A percentile compares a stretch with the other conserved stretches of the same genome.
phyloP scores from a whole-genome alignment of 2,329 filamentous ascomycete species.

The Onygenales sp. region DNA sequence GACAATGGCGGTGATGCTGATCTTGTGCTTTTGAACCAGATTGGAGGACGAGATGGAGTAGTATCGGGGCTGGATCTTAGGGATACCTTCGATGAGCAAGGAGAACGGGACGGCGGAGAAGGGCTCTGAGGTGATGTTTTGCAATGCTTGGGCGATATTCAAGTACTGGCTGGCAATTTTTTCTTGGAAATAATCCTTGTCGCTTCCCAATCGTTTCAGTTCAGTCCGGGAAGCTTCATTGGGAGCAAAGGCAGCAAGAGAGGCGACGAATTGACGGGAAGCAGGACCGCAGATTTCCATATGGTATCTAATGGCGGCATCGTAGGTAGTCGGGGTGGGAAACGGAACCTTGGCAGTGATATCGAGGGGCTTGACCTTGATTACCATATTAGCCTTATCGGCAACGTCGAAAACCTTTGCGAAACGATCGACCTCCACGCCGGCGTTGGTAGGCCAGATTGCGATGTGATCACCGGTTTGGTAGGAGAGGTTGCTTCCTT shows the following conservation, averaged over 20 bases:
- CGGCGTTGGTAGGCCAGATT: constrained; percentile 92
- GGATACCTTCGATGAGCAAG: constrained; percentile 82
- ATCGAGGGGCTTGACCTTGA: constrained; percentile 84
- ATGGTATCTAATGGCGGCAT: constrained; percentile 87
- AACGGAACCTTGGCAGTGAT: constrained; percentile 96
- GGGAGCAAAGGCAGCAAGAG: constrained; percentile 80
- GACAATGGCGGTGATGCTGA: constrained; percentile 90
- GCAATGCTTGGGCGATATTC: constrained; percentile 81
- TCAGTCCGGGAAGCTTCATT: constrained; percentile 76
- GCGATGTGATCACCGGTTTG: constrained; percentile 97
- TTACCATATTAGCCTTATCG: constrained; percentile 69
- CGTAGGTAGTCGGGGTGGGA: constrained; percentile 92
- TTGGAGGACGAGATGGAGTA: constrained; percentile 99
- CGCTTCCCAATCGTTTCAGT: constrained; percentile 76
- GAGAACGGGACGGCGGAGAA: constrained; percentile 90
- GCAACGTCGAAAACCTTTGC: constrained; percentile 66
- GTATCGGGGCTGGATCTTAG: constrained; percentile 94
- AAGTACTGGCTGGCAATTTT: constrained; percentile 72
- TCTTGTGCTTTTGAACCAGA: constrained; percentile 83
- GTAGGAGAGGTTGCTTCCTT: constrained; percentile 80
- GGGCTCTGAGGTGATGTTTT: constrained; percentile 60
- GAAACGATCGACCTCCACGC: constrained; percentile 84
- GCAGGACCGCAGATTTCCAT: constrained; percentile 93
- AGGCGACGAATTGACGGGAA: constrained; percentile 87
- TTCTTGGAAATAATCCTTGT: constrained; percentile 92